A percentile compares a stretch with the other conserved stretches of the same genome.
Conservation (phyloP, 1,139 yeast genomes). For the Eremothecium coryli region DNA sequence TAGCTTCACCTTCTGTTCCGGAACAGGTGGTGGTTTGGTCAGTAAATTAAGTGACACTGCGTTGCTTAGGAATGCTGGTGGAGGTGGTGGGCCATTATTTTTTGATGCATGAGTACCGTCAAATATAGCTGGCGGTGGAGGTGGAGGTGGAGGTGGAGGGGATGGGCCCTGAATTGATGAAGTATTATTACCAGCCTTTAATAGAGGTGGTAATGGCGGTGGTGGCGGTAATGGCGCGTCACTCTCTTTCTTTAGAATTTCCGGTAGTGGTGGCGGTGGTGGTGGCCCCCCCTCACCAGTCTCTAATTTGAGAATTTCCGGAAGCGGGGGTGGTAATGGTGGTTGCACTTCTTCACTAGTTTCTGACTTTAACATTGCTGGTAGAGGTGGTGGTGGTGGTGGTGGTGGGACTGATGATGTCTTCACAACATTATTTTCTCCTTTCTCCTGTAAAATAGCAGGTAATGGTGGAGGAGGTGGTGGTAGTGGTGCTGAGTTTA, state of each 20-base stretch:
- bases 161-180: background rate
- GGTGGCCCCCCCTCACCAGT: background rate
- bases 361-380: background rate
- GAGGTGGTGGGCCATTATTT: conserved; percentile 1
- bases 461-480: background rate
- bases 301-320: background rate
- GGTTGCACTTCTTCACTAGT: conserved; percentile 9
- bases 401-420: background rate
- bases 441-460: background rate
- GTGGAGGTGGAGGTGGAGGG: conserved; percentile 2
- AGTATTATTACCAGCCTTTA: background rate
- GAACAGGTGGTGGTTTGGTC: conserved; percentile 18
- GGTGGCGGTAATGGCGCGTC: conserved; percentile 1
- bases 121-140: background rate
- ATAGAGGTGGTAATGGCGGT: conserved; percentile 1
- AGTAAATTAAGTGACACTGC: conserved; percentile 19
- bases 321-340: conserved; percentile 15
- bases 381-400: conserved; percentile 3
- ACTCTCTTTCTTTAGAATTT: background rate
- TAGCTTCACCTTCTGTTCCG: conserved; percentile 30
- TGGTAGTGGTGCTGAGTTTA: too few relatives aligned
- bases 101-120: background rate
- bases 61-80: conserved; percentile 1
- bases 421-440: background rate
- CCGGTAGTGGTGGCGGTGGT: conserved; percentile 12